A percentile compares a stretch with the other conserved stretches of the same genome.
These are phyloP conservation scores for Dactylellina drechsleri DNA, from an alignment of 2,329 filamentous ascomycete species.

Conservation along the genomic window DNA sequence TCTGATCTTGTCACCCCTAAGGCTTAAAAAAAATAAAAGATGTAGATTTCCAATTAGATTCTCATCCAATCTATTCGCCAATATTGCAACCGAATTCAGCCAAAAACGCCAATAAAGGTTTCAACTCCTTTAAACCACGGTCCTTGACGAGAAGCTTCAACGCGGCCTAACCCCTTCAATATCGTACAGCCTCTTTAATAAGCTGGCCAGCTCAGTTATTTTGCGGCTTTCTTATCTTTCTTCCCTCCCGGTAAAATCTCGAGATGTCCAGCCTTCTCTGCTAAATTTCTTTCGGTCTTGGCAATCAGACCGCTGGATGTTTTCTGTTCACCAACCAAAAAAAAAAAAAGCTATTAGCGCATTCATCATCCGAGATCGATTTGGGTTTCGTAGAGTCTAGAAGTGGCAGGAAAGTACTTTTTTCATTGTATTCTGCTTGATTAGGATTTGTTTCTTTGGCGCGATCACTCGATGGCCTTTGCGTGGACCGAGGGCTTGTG, in stretches of 20 bases:
- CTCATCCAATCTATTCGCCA: too few species aligned
- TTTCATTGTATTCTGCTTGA: constrained; percentile 71
- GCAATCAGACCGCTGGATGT: constrained; percentile 71
- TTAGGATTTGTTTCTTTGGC: constrained; percentile 72
- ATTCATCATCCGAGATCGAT: neutral
- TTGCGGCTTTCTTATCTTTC: constrained; percentile 65
- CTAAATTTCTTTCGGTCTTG: constrained; percentile 74
- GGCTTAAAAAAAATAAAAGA: too few species aligned
- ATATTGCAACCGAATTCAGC: too few species aligned
- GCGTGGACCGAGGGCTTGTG: constrained; percentile 65
- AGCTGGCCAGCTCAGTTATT: neutral
- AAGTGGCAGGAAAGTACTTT: constrained; percentile 64
- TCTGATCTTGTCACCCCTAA: too few species aligned
- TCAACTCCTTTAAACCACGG: too few species aligned
- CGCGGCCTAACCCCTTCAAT: too few species aligned
- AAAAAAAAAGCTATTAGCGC: neutral
- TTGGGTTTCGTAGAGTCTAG: neutral
- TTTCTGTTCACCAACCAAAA: constrained; percentile 64
- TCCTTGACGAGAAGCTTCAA: too few species aligned
- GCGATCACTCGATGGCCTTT: constrained; percentile 72
- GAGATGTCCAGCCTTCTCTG: constrained; percentile 74
- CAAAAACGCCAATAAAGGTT: too few species aligned
- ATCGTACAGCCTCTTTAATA: too few species aligned
- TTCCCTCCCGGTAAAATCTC: constrained; percentile 75
- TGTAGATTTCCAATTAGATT: too few species aligned